Evolutionary conservation across 2,329 filamentous ascomycete species (phyloP), one percentile per base, ranked within the genome.

Genomic region (Alternaria panax): DNA sequence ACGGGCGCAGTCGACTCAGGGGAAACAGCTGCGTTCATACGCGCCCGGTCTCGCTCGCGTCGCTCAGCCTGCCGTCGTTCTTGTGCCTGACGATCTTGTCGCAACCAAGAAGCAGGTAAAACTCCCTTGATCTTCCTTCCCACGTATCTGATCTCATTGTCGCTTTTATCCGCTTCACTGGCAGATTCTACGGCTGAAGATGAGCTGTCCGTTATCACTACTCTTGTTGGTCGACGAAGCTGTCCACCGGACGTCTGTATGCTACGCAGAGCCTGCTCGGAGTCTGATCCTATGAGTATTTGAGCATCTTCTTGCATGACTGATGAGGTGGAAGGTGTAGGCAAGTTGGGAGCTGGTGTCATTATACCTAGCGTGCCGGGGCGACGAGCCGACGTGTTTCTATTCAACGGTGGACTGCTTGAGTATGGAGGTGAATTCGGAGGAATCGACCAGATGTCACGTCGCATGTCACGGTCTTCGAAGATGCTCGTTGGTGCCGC

Each of bases 51-150:
- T 38, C 61, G 63, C 45, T 69, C 66, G 45, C 57, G 60, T 20
- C 61, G 51, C 20, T 68, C 65, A 18, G 62, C 54, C 36, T 66
- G 62, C 38, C 63, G 63, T 57, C 64, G 68, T 46, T 70, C 63
- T 50, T 77, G 77, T 25, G 72, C 71, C 58, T 80, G 74, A n/a
- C 73, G 69, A 59, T 84, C 82, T 27, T 84, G 77, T 51, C 78
- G 81, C 51, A 84, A 66, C 80, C 81, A 84, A 1, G 82, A 84
- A 28, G 82, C 82, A 25, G 82, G 82, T 18, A 84, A 68, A 7
- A 84, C 82, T 12, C 82, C 82, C 69, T 74, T 81, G 47, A 84
- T 84, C 36, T 76, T 78, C 54, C 75, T 80, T 9, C 74, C 70
- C 40, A 79, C 78, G 32, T 72, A 65, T 42, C 66, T 67, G 12